These are phyloP conservation scores for Choanephora cucurbitarum DNA, from an alignment of 371 early-diverging fungal genomes.

Conservation along the genomic window DNA sequence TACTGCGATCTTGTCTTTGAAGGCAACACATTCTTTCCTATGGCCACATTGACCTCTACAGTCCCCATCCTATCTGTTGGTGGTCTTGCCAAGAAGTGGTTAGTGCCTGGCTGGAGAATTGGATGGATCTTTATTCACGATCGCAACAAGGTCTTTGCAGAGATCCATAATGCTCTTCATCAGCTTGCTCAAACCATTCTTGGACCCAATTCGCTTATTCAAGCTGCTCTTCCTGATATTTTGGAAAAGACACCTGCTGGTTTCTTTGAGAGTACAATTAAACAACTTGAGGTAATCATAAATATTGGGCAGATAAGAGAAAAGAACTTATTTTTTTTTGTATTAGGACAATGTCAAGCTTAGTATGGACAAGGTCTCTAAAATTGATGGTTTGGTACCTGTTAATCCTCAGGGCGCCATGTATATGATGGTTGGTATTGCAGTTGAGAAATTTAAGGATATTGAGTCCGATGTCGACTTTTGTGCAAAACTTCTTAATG, in stretches of 20 bases:
- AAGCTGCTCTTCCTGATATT: slow-evolving; percentile 80
- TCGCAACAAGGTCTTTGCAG: slow-evolving; percentile 54
- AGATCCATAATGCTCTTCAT: slow-evolving; percentile 70
- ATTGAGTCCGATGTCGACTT: slow-evolving; percentile 81
- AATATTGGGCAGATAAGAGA: too few species aligned
- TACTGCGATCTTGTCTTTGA: slow-evolving; percentile 89
- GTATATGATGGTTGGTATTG: slow-evolving; percentile 90
- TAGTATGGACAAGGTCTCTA: slow-evolving; percentile 58
- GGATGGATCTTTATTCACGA: slow-evolving; percentile 91
- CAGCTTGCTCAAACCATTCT: slow-evolving; percentile 76
- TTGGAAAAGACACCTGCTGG: slow-evolving; percentile 67
- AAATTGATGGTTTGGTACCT: slow-evolving; percentile 75
- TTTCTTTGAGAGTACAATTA: slow-evolving; percentile 73
- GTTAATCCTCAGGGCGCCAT: slow-evolving; percentile 91
- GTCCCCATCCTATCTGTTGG: slow-evolving; percentile 87
- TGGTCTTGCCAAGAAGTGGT: slow-evolving; percentile 89
- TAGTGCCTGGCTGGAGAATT: slow-evolving; percentile 92
- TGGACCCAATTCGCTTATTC: slow-evolving; percentile 83
- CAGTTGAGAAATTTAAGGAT: slow-evolving; percentile 71
- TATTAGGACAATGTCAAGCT: slow-evolving; percentile 60
- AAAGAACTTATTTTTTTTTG: too few species aligned
- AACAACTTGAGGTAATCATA: slow-evolving; percentile 67
- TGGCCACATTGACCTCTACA: slow-evolving; percentile 73
- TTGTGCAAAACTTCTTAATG: slow-evolving; percentile 77
- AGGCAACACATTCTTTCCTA: slow-evolving; percentile 64